Base-by-base conservation (phyloP, 352 stramenopile genomes). In the Aphanomyces cochlioides region DNA sequence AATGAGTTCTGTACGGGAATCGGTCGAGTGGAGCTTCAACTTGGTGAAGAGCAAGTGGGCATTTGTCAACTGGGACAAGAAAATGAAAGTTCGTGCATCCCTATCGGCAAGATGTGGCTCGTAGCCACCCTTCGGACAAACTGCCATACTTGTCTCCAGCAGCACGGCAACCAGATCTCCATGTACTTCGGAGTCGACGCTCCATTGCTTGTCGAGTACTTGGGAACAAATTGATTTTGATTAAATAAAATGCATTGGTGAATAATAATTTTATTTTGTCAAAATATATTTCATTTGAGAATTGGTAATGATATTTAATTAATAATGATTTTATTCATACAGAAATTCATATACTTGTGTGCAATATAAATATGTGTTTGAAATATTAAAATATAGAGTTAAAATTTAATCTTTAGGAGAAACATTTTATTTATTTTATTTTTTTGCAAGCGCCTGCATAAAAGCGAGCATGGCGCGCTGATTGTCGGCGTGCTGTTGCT, bases 81-180 rank as follows among this genome's bases (percentile, higher is more conserved):
- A 66, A 19, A 66, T 66, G 10, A 66, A 48, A 40, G 57, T 66
- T 19, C 57, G 57, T 36, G 8, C 47, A n/a, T 66, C 19, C 37
- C 57, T 36, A 40, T 66, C 17, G 57, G 57, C 50, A 21, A 45
- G 57, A 10, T 66, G 28, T 66, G 57, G 57, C 37, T 50, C 17
- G 36, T 47, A 7, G 57, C 57, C 12, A 40, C 37, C 6, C 38
- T 66, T 13, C 57, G 47, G 21, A 48, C 57, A 7, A 66, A 66
- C 38, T 66, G 57, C 37, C 57, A 47, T 66, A 66, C 57, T 10
- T 66, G 34, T n/a, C 13, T 50, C 19, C 19, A 66, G 57, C 57
- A 37, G 10, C 21, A 36, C n/a, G 57, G 57, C 34, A 66, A 45
- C 17, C 34, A 45, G 34, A 66, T 48, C 57, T 66, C 57, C 37